Base-by-base conservation (phyloP, 2,329 filamentous ascomycete genomes). In the Aspergillus sp. region DNA sequence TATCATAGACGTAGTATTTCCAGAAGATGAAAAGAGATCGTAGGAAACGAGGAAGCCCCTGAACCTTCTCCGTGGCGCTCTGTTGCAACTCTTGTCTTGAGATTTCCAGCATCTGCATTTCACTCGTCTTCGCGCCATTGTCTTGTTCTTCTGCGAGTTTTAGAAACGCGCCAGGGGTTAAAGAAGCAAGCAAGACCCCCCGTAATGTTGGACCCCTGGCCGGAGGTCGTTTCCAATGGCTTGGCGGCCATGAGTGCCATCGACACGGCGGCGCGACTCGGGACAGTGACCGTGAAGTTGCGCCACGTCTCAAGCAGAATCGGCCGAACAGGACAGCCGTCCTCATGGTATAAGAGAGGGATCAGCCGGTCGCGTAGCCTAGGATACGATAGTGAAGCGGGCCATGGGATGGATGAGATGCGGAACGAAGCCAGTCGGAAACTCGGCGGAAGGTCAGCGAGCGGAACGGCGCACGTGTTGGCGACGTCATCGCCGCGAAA, bases 101-200 rank as follows among this genome's bases (percentile, higher is more conserved):
- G 2, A 84, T 86, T 73, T 92, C 86, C 14, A 97, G 84, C 94
- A 97, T 97, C 65, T 91, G 89, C 75, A 85, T 85, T 77, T 97
- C 93, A 26, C 86, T 85, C 2, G 93, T 96, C 70, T 89, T 82
- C 26, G 78, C 79, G 66, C 80, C 75, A 56, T 74, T 74, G 49
- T 73, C 69, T 29, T 81, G 76, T 49, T 84, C 77, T 62, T 85
- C 80, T 52, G 82, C 81, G 49, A 88, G 76, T 56, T 84, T 78
- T 45, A 89, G 81, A 63, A 88, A 87, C 1, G 82, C 85, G 5
- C 80, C 82, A 0, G 86, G 85, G 24, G 80, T 83, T 54, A 88
- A 73, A 6, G 77, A 75, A n/a, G 79, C 78, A 57, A 77, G 67
- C 4, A 80, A 59, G 18, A 79, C 52, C 20, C 65, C 67, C 36